These are phyloP conservation scores for Vitellaria paradoxa DNA, from an alignment of 179 eudicot genomes.

Conservation along the genomic window DNA sequence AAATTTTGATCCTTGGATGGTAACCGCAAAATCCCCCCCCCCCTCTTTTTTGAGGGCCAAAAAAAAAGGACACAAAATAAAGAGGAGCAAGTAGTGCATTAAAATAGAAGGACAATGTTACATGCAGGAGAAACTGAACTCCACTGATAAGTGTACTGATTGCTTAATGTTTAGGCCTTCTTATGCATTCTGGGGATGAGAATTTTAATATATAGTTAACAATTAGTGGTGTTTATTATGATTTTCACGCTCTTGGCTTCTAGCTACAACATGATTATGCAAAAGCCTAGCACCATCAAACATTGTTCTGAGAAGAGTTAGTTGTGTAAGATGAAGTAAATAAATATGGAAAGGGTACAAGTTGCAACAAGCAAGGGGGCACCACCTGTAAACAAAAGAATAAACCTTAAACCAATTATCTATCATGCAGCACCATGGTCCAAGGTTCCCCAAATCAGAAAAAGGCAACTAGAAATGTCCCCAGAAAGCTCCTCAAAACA, in stretches of 20 bases:
- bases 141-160: background rate
- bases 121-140: background rate
- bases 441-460: background rate
- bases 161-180: background rate
- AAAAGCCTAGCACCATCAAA: background rate
- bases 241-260: background rate
- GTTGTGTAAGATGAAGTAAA: no score
- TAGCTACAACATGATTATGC: background rate
- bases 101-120: background rate
- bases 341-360: no score
- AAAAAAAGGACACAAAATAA: background rate
- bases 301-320: background rate
- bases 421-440: conserved; percentile 6
- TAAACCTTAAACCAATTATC: no score
- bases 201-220: no score
- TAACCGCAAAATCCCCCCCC: background rate
- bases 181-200: background rate
- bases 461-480: background rate
- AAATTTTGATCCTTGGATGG: background rate
- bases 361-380: no score
- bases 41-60: background rate
- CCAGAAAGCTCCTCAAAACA: background rate
- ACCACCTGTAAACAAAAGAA: no score
- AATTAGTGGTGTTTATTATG: no score
- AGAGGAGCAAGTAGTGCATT: background rate